Conservation (phyloP, 345 rosid species). For the Eucalyptus microcorys region DNA sequence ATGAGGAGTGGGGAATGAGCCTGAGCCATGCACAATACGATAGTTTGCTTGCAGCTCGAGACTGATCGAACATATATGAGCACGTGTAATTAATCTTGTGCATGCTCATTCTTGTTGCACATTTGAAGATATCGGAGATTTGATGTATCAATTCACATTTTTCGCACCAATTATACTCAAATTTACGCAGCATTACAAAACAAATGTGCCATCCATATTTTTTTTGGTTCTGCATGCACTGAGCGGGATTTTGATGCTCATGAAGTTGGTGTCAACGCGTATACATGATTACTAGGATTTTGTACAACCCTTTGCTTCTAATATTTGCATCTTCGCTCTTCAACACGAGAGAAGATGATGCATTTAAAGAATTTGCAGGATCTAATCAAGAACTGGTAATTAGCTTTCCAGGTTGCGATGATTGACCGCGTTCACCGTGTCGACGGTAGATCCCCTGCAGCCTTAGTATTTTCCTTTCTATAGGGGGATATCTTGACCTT, state of each 20-base stretch:
- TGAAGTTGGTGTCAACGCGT: background rate
- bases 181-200: background rate
- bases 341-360: background rate
- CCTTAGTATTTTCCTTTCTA: background rate
- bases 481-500: background rate
- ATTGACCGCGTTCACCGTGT: too few species aligned
- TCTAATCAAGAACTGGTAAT: too few species aligned
- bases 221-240: background rate
- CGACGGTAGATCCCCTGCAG: background rate
- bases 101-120: background rate
- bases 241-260: background rate
- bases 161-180: background rate
- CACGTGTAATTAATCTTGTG: background rate
- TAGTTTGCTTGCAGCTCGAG: background rate
- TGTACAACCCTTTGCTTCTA: background rate
- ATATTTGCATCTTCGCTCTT: background rate
- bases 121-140: background rate
- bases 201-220: background rate
- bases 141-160: background rate
- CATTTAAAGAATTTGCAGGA: background rate
- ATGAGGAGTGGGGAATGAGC: background rate
- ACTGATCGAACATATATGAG: background rate
- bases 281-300: background rate
- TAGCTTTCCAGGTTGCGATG: background rate
- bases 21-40: background rate